Conservation (phyloP, 805 yeast species). For the Saccharomyces kudriavzevii region DNA sequence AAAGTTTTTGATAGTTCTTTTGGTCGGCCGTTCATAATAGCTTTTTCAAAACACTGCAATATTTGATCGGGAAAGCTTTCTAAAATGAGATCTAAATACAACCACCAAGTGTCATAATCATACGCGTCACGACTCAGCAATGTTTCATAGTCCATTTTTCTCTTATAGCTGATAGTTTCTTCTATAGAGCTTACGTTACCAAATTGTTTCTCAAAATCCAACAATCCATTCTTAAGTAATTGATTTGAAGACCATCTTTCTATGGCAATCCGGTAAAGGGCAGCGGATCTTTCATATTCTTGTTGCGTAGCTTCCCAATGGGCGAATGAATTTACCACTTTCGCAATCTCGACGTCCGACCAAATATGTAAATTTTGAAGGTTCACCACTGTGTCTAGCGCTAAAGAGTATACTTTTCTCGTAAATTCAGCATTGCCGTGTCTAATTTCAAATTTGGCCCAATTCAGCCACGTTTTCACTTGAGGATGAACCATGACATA, state of each 20-base stretch:
- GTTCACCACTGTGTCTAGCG: constrained; percentile 45
- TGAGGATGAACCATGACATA: constrained; percentile 47
- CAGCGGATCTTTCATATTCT: constrained; percentile 57
- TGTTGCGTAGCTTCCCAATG: constrained; percentile 56
- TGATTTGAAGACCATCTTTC: constrained; percentile 36
- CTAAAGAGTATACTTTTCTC: constrained; percentile 58
- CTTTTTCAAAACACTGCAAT: constrained; percentile 8
- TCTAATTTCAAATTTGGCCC: constrained; percentile 65
- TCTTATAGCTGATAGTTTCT: constrained; percentile 41
- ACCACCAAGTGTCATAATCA: constrained; percentile 83
- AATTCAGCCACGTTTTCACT: constrained; percentile 58
- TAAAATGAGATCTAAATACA: constrained; percentile 46
- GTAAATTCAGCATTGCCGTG: constrained; percentile 40
- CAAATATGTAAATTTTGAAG: constrained; percentile 4
- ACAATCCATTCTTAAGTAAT: constrained; percentile 35
- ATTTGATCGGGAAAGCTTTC: constrained; percentile 24
- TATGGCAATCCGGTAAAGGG: constrained; percentile 47
- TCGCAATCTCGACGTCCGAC: constrained; percentile 30
- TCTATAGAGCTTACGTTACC: constrained; percentile 53
- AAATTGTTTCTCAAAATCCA: constrained; percentile 57
- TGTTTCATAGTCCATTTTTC: constrained; percentile 49
- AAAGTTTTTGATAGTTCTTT: constrained; percentile 32
- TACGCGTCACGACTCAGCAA: constrained; percentile 38
- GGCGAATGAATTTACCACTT: constrained; percentile 43
- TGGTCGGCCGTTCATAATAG: constrained; percentile 16